Percentiles rank a stretch among this genome's conserved stretches.
Evolutionary conservation across 1,284 basidiomycete species (phyloP).

Genomic region (Meira miltonrushii): DNA sequence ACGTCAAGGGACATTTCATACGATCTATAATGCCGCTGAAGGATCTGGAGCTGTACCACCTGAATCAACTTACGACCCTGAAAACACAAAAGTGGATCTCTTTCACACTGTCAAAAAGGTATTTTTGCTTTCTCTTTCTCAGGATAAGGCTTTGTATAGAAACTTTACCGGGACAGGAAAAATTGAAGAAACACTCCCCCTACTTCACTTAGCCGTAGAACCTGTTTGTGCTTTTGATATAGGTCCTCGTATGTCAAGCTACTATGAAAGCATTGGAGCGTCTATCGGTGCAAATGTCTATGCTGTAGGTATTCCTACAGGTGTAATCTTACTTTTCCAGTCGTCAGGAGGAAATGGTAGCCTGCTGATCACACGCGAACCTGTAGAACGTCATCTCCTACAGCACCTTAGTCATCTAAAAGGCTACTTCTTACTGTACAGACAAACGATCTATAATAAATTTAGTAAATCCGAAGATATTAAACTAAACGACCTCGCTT

Average conservation of each 20-base stretch:
- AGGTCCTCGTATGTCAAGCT: conserved; percentile 33
- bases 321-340: conserved; percentile 31
- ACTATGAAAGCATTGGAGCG: conserved; percentile 29
- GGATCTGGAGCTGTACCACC: conserved; percentile 16
- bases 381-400: conserved; percentile 29
- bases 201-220: conserved; percentile 24
- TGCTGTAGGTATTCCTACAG: conserved; percentile 20
- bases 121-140: too few species aligned
- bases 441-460: conserved; percentile 29
- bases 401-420: conserved; percentile 36
- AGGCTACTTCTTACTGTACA: conserved; percentile 28
- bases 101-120: conserved; percentile 3
- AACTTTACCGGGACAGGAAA: too few species aligned
- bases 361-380: conserved; percentile 35
- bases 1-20: conserved; percentile 34
- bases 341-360: conserved; percentile 37
- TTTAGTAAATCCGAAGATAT: conserved; percentile 36
- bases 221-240: conserved; percentile 29
- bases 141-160: too few species aligned
- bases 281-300: conserved; percentile 17
- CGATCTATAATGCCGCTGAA: conserved; percentile 34
- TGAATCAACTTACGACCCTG: too few species aligned
- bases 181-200: too few species aligned
- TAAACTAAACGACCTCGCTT: conserved; percentile 25
- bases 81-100: too few species aligned